These are phyloP conservation scores for Closterium sp. DNA, from an alignment of 139 green algal genomes.

Conservation along the genomic window DNA sequence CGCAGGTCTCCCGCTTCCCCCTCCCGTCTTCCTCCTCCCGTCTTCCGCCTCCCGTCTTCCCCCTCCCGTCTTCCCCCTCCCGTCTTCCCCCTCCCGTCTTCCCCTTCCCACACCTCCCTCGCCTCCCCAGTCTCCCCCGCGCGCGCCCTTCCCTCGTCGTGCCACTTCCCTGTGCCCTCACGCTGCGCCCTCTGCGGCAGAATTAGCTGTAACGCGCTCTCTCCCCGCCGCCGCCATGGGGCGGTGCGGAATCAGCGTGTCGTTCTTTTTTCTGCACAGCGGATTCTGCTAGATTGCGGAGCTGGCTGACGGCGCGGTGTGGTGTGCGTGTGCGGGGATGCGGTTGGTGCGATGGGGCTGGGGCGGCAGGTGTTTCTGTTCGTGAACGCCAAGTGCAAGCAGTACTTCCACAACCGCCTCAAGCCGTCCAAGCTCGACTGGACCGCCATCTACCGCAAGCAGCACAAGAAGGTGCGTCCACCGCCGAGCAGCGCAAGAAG, in stretches of 20 bases:
- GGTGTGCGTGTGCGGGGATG: too few relatives aligned
- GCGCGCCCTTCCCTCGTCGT: not conserved
- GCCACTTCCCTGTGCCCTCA: too few relatives aligned
- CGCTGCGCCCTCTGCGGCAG: not conserved
- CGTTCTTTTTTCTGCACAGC: too few relatives aligned
- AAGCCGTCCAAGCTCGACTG: conserved; percentile 95
- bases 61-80: not conserved
- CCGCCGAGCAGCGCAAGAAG: too few relatives aligned
- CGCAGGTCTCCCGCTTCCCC: conserved; percentile 63
- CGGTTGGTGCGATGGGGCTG: too few relatives aligned
- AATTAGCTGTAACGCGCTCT: not conserved
- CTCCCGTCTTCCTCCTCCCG: not conserved
- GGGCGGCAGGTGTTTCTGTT: conserved; percentile 86
- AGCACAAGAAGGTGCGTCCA: conserved; percentile 95
- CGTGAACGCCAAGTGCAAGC: conserved; percentile 91
- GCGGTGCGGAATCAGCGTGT: too few relatives aligned
- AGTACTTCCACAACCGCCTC: conserved; percentile 85
- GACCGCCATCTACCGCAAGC: conserved; percentile 91
- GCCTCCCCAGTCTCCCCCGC: not conserved
- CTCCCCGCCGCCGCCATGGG: too few relatives aligned
- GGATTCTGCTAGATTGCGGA: not conserved
- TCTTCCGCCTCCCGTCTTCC: not conserved
- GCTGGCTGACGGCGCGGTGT: too few relatives aligned
- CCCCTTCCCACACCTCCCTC: not conserved
- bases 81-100: not conserved